A percentile compares a stretch with the other conserved stretches of the same genome.
These are phyloP conservation scores for Aspergillus piperis DNA, from an alignment of 2,329 filamentous ascomycete species.

Conservation along the genomic window DNA sequence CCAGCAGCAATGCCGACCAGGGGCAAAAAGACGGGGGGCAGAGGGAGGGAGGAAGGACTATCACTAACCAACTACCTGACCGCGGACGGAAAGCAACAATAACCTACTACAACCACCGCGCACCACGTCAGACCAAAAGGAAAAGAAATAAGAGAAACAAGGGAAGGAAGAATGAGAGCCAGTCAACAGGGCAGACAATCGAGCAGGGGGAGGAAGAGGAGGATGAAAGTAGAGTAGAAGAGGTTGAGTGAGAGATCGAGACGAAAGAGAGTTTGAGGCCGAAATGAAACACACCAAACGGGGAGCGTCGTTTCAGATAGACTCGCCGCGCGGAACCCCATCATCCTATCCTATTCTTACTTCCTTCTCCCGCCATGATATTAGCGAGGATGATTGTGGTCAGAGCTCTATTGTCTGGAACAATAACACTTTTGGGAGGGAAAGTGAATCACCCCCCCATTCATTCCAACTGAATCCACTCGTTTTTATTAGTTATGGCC, in stretches of 20 bases:
- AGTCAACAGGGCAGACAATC: conserved; percentile 10
- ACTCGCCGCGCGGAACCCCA: conserved; percentile 14
- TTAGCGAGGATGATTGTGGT: not conserved
- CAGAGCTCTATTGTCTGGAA: not conserved
- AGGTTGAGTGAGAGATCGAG: not conserved
- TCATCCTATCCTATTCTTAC: conserved; percentile 16
- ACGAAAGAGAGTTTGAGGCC: conserved; percentile 13
- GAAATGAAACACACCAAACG: conserved; percentile 19
- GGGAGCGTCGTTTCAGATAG: conserved; percentile 23
- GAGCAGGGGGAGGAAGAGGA: not conserved
- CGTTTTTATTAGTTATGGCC: not conserved
- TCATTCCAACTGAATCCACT: not conserved
- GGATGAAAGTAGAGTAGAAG: not conserved
- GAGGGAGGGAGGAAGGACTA: not conserved
- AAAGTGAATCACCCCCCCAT: not conserved
- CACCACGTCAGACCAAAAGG: not conserved
- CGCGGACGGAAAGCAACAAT: not conserved
- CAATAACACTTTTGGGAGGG: not conserved
- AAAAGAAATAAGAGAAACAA: conserved; percentile 12
- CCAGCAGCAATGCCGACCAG: not conserved
- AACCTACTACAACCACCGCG: too few species aligned
- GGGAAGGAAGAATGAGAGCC: conserved; percentile 9
- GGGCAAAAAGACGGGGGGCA: not conserved
- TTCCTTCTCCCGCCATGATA: not conserved
- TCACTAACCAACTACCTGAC: not conserved